These are phyloP conservation scores for Starmerella asiatica DNA, from an alignment of 805 yeast genomes.

Conservation along the genomic window DNA sequence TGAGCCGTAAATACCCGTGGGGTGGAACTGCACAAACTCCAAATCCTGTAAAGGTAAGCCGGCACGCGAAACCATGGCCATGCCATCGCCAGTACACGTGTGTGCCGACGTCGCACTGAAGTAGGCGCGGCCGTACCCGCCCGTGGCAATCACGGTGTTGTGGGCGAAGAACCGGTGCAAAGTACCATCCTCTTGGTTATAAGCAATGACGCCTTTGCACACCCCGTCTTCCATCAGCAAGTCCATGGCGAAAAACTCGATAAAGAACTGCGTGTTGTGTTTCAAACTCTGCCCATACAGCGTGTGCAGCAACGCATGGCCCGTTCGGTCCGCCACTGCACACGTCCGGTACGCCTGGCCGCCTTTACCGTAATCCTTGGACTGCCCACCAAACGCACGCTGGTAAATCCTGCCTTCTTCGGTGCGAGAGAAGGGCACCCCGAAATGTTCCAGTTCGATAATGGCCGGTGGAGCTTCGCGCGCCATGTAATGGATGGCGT, in stretches of 20 bases:
- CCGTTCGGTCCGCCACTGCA: slow-evolving; percentile 99
- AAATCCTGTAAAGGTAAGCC: slow-evolving; percentile 95
- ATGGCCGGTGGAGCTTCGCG: slow-evolving; percentile 93
- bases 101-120: slow-evolving; percentile 98
- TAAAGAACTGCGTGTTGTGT: slow-evolving; percentile 95
- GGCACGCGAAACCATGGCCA: slow-evolving; percentile 96
- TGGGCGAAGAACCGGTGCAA: slow-evolving; percentile 95
- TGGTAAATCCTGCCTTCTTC: slow-evolving; percentile 94
- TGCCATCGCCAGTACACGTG: slow-evolving; percentile 99
- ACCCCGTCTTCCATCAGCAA: slow-evolving; percentile 88
- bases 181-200: slow-evolving; percentile 98
- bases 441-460: slow-evolving; percentile 93
- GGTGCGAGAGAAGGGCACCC: slow-evolving; percentile 96
- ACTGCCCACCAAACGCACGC: slow-evolving; percentile 98
- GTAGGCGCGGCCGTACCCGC: slow-evolving; percentile 97
- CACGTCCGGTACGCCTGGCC: slow-evolving; percentile 99
- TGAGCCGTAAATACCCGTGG: slow-evolving; percentile 97
- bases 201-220: slow-evolving; percentile 93
- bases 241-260: slow-evolving; percentile 93
- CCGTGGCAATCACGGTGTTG: slow-evolving; percentile 92
- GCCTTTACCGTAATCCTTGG: slow-evolving; percentile 90
- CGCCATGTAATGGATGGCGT: slow-evolving; percentile 98
- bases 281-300: slow-evolving; percentile 91
- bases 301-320: slow-evolving; percentile 92
- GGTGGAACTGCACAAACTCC: slow-evolving; percentile 98